These are phyloP conservation scores for Stylosanthes scabra DNA, from an alignment of 331 rosid genomes.

Conservation along the genomic window DNA sequence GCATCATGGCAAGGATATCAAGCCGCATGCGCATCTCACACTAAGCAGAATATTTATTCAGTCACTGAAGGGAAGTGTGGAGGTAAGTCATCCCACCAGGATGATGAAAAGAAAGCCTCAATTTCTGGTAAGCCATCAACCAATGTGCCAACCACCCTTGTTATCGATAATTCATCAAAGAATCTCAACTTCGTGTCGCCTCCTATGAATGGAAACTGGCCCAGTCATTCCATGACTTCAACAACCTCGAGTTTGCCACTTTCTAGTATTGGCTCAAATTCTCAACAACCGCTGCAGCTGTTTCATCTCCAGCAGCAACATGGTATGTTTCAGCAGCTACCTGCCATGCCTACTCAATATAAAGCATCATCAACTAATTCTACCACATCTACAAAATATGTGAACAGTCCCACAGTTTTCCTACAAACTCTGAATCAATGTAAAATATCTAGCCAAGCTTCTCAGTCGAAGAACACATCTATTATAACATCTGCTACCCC, in stretches of 20 bases:
- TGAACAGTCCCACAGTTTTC: constrained; percentile 39
- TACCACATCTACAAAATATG: constrained; percentile 31
- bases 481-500: constrained; percentile 35
- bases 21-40: constrained; percentile 40
- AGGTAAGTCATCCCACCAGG: constrained; percentile 34
- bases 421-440: constrained; percentile 43
- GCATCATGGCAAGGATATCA: constrained; percentile 48
- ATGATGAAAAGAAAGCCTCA: constrained; percentile 46
- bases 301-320: constrained; percentile 56
- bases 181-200: constrained; percentile 56
- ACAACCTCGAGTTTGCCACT: constrained; percentile 33
- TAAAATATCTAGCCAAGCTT: constrained; percentile 42
- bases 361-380: constrained; percentile 37
- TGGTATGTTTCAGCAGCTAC: constrained; percentile 35
- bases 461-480: constrained; percentile 44
- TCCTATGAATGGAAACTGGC: constrained; percentile 52
- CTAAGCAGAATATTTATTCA: constrained; percentile 51
- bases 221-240: constrained; percentile 39
- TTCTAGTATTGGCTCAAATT: constrained; percentile 36
- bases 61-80: constrained; percentile 47
- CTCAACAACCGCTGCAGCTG: constrained; percentile 47
- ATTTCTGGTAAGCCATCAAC: constrained; percentile 50
- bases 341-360: constrained; percentile 36
- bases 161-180: constrained; percentile 59
- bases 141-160: constrained; percentile 57